Base-by-base conservation (phyloP, 2,329 filamentous ascomycete genomes). In the Aspergillus luchuensis region DNA sequence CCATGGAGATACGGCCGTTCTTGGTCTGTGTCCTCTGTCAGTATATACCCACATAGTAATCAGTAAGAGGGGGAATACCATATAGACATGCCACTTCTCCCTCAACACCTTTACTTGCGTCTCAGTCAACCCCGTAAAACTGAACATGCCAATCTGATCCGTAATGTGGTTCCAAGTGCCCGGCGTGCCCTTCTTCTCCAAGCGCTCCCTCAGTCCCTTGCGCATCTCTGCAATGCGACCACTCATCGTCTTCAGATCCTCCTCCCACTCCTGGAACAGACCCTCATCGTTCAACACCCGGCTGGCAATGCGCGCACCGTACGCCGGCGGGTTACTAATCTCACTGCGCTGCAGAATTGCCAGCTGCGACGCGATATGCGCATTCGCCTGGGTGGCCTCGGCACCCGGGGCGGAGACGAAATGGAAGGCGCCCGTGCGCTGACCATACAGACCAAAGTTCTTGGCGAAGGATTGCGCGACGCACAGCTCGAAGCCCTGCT, bases 81-180 rank as follows among this genome's bases (percentile, higher is more conserved):
- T 81, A 60, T 82, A 82, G 45, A 82, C 74, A 62, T 82, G 80
- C 75, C 78, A 81, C 70, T 82, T 80, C 56, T 80, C 77, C 33
- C 78, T 70, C 62, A 82, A 66, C 50, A 74, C 69, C 66, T 72
- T 66, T 3, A 86, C 82, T 63, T 85, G 83, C 3, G 71, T 61
- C 60, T 81, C 78, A 4, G 63, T 80, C 61, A 87, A 71, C 0
- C 84, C 84, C 0, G 82, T 83, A 59, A 96, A 99, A 77, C 89
- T 94, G 81, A 99, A 99, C 95, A 99, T 99, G 81, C 95, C 95
- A 74, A 99, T 99, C 84, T 99, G 95, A 71, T 96, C 91, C 15
- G 93, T 97, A 76, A 99, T 96, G 80, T 99, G 95, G 73, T 93
- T 91, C 95, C 95, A 99, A 13, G 86, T 90, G 33, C 94, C 94